Percentiles rank a stretch among this genome's conserved stretches.
Conservation (phyloP, 495 filamentous ascomycete species). For the Friedmanniomyces simplex region DNA sequence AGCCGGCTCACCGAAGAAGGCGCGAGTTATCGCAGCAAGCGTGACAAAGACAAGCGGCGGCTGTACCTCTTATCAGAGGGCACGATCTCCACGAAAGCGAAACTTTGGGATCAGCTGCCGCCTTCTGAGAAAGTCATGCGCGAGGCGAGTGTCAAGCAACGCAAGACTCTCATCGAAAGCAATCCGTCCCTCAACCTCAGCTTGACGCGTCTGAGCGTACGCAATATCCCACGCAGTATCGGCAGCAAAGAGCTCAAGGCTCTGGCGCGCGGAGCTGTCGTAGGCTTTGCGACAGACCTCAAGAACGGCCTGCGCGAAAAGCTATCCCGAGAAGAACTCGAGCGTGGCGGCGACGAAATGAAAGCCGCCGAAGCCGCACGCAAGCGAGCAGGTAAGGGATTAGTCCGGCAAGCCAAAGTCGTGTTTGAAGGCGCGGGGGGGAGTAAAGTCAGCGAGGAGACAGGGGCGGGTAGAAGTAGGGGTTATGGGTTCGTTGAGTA, state of each 20-base stretch:
- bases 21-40: slow-evolving; percentile 49
- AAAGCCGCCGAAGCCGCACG: slow-evolving; percentile 62
- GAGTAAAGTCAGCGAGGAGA: slow-evolving; percentile 62
- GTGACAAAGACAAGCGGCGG: slow-evolving; percentile 81
- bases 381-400: slow-evolving; percentile 74
- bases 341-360: slow-evolving; percentile 69
- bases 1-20: slow-evolving; percentile 60
- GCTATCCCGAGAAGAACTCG: slow-evolving; percentile 76
- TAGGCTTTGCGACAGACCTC: slow-evolving; percentile 86
- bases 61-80: slow-evolving; percentile 86
- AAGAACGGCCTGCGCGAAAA: slow-evolving; percentile 59
- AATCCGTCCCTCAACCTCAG: slow-evolving; percentile 86
- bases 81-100: slow-evolving; percentile 57
- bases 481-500: slow-evolving; percentile 99
- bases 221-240: slow-evolving; percentile 79
- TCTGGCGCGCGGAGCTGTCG: slow-evolving; percentile 77
- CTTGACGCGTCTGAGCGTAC: slow-evolving; percentile 83
- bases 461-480: slow-evolving; percentile 66
- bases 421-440: slow-evolving; percentile 81
- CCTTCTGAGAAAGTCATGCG: slow-evolving; percentile 77
- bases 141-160: slow-evolving; percentile 77
- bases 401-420: slow-evolving; percentile 92
- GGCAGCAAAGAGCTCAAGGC: slow-evolving; percentile 84
- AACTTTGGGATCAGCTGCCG: slow-evolving; percentile 63
- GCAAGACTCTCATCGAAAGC: slow-evolving; percentile 76